phyloP scores from a whole-genome alignment of 805 yeast genomes.

The Metschnikowia rubicola region DNA sequence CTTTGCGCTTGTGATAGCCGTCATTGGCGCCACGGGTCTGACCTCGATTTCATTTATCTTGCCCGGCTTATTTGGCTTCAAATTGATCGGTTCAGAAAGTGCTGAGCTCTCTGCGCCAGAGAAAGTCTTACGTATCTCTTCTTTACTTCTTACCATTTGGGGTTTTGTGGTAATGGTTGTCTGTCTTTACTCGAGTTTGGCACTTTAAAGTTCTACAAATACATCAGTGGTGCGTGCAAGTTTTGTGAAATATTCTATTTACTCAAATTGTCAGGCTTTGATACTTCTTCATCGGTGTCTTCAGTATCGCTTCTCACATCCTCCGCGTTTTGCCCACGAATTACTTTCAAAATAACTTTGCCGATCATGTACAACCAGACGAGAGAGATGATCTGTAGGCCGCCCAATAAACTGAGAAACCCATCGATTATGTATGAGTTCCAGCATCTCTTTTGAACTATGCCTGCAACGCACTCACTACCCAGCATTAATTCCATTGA shows the following conservation, averaged over 20 bases:
- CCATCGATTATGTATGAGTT: conserved; percentile 40
- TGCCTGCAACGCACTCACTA: conserved; percentile 39
- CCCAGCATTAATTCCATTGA: conserved; percentile 41
- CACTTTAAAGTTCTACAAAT: conserved; percentile 1
- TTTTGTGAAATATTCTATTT: background rate
- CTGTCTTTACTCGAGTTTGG: conserved; percentile 28
- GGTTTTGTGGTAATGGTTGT: conserved; percentile 52
- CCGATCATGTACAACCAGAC: conserved; percentile 75
- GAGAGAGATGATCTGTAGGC: conserved; percentile 61
- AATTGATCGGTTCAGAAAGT: conserved; percentile 40
- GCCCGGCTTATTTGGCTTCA: conserved; percentile 74
- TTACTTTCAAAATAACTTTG: conserved; percentile 65
- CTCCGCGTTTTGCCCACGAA: conserved; percentile 74
- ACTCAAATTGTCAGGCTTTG: conserved; percentile 1
- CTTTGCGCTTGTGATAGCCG: conserved; percentile 61
- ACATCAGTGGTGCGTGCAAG: background rate
- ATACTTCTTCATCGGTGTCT: conserved; percentile 40
- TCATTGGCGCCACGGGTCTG: conserved; percentile 82
- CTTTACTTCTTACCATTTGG: conserved; percentile 48
- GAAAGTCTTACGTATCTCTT: conserved; percentile 33
- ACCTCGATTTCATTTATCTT: conserved; percentile 73
- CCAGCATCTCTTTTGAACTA: conserved; percentile 46
- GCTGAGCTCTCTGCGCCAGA: conserved; percentile 27
- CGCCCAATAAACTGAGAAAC: conserved; percentile 55
- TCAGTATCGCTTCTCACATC: conserved; percentile 85